phyloP scores from a whole-genome alignment of 116 monocot species.

The Zostera marina region DNA sequence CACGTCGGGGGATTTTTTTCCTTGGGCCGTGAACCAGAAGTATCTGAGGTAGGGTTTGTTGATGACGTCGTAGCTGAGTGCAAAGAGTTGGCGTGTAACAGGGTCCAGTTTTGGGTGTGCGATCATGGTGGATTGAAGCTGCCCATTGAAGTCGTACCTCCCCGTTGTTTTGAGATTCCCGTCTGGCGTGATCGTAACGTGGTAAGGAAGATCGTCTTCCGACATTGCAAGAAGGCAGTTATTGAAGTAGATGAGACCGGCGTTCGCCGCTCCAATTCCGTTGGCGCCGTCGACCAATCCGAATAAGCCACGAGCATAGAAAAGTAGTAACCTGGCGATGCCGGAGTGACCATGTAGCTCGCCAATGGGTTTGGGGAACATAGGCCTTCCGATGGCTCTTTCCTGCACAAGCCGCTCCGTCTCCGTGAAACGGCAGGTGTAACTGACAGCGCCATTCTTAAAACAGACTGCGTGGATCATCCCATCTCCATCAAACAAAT shows the following conservation, averaged over 20 bases:
- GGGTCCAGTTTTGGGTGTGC: slow-evolving; percentile 83
- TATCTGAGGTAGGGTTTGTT: slow-evolving; percentile 44
- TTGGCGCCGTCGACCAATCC: slow-evolving; percentile 25
- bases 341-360: slow-evolving; percentile 65
- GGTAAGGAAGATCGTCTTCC: slow-evolving; percentile 72
- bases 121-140: slow-evolving; percentile 39
- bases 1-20: slow-evolving; percentile 13
- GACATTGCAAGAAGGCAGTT: slow-evolving; percentile 76
- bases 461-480: slow-evolving; percentile 66
- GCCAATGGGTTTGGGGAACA: slow-evolving; percentile 59
- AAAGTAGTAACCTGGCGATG: slow-evolving; percentile 35
- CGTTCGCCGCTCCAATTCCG: slow-evolving; percentile 57
- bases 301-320: slow-evolving; percentile 26
- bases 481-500: slow-evolving; percentile 81
- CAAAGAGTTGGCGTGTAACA: slow-evolving; percentile 41
- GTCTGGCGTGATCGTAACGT: slow-evolving; percentile 22
- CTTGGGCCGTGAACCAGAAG: slow-evolving; percentile 28
- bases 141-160: slow-evolving; percentile 31
- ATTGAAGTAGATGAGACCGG: slow-evolving; percentile 49
- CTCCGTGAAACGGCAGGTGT: slow-evolving; percentile 41
- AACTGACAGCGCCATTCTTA: slow-evolving; percentile 12
- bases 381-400: slow-evolving; percentile 14
- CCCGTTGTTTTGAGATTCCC: slow-evolving; percentile 48
- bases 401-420: slow-evolving; percentile 54
- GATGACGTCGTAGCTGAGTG: slow-evolving; percentile 42